Evolutionary conservation across 2,329 filamentous ascomycete genomes (phyloP).

Genomic region (Emmonsia crescens): DNA sequence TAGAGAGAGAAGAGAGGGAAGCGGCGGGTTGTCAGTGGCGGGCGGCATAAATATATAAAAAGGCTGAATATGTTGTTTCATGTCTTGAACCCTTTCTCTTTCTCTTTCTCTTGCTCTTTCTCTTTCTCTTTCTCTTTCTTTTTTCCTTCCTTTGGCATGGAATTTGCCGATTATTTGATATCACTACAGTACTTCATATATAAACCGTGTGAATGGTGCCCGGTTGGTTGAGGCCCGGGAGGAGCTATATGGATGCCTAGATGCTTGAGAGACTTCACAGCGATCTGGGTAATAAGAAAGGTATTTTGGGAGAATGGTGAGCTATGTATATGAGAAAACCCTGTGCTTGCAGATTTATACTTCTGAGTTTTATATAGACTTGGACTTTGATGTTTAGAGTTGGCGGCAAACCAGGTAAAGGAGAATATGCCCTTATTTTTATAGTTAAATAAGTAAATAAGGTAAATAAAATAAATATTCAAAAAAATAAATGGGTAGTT

Average conservation of each 20-base stretch:
- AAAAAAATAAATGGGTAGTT: neutral
- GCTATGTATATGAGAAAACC: neutral
- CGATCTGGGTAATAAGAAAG: neutral
- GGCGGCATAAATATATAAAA: too few species aligned
- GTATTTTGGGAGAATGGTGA: neutral
- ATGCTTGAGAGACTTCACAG: too few species aligned
- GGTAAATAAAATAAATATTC: neutral
- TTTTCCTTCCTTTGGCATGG: neutral
- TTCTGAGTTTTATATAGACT: too few species aligned
- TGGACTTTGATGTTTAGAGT: neutral
- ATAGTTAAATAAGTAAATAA: too few species aligned
- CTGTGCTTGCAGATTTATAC: neutral
- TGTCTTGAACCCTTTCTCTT: neutral
- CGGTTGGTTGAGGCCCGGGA: too few species aligned
- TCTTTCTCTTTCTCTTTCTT: neutral
- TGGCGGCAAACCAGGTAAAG: neutral
- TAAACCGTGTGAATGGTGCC: too few species aligned
- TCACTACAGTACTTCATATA: too few species aligned
- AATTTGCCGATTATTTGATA: neutral
- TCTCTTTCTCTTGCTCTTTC: neutral
- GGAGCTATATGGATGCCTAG: too few species aligned
- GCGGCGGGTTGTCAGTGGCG: too few species aligned
- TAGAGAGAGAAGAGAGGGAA: too few species aligned
- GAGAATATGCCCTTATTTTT: too few species aligned
- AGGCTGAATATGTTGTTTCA: too few species aligned